Evolutionary conservation across 106 monocot genomes (phyloP).

Genomic region (Chionographis japonica): DNA sequence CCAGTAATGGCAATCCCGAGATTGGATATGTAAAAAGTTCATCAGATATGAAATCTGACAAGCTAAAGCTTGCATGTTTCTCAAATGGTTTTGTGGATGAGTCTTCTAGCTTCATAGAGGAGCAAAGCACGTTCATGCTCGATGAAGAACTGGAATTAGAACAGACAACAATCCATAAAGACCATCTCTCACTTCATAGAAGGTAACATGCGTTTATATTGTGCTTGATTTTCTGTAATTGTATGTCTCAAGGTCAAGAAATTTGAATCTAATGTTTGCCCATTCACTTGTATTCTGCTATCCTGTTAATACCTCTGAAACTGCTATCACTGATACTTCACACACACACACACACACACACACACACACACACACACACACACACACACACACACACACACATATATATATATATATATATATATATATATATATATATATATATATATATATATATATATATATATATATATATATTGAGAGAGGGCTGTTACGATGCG

Average conservation of each 20-base stretch:
- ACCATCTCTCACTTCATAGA: slow-evolving; percentile 20
- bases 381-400: too few relatives aligned
- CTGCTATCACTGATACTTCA: too few relatives aligned
- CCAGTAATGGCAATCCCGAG: slow-evolving; percentile 13
- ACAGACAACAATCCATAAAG: slow-evolving; percentile 20
- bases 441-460: too few relatives aligned
- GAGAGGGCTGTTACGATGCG: too few relatives aligned
- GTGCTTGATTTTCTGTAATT: not conserved
- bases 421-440: too few relatives aligned
- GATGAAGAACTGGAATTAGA: slow-evolving; percentile 92
- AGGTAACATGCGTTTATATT: slow-evolving; percentile 33
- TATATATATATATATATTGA: too few relatives aligned
- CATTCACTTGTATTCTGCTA: too few relatives aligned
- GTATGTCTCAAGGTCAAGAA: not conserved
- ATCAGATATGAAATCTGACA: slow-evolving; percentile 6
- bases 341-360: too few relatives aligned
- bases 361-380: too few relatives aligned
- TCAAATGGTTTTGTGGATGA: slow-evolving; percentile 27
- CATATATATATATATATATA: too few relatives aligned
- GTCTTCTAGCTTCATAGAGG: slow-evolving; percentile 27
- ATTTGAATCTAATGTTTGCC: too few relatives aligned
- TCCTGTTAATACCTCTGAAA: too few relatives aligned
- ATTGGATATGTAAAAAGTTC: slow-evolving; percentile 4
- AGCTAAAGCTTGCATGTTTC: slow-evolving; percentile 14
- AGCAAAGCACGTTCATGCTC: slow-evolving; percentile 84